phyloP scores from a whole-genome alignment of 1,139 yeast species.

The Debaryomycetaceae sp. region DNA sequence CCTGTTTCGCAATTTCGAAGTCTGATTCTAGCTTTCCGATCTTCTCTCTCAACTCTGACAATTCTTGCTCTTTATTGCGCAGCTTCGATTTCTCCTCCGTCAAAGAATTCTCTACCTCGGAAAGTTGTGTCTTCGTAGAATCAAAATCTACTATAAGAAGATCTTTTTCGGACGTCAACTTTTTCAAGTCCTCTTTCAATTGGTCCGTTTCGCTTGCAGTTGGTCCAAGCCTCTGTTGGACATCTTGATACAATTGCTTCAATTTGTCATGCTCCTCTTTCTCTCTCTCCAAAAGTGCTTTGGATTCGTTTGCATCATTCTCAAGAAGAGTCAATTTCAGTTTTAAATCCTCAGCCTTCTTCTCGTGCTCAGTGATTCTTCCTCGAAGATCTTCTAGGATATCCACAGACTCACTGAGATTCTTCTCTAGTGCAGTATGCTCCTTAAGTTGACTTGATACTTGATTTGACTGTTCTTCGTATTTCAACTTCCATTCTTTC shows the following conservation, averaged over 20 bases:
- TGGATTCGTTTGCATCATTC: not conserved
- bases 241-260: too few relatives aligned
- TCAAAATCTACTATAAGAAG: not conserved
- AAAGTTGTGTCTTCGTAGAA: not conserved
- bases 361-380: too few relatives aligned
- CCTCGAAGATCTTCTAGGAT: too few relatives aligned
- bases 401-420: too few relatives aligned
- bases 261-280: too few relatives aligned
- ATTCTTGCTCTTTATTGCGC: not conserved
- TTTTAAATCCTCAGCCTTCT: not conserved
- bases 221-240: too few relatives aligned
- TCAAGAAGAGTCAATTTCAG: not conserved
- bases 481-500: not conserved
- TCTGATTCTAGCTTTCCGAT: not conserved
- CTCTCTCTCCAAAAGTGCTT: not conserved
- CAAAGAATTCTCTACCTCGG: not conserved
- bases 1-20: not conserved
- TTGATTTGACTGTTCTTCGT: not conserved
- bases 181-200: not conserved
- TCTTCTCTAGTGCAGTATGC: too few relatives aligned
- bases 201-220: too few relatives aligned
- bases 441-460: too few relatives aligned
- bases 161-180: not conserved
- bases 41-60: not conserved
- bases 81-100: not conserved